Percentiles rank a stretch among this genome's conserved stretches.
phyloP scores from a whole-genome alignment of 192 early-diverging fungal genomes.

The Oehlia diaphana region DNA sequence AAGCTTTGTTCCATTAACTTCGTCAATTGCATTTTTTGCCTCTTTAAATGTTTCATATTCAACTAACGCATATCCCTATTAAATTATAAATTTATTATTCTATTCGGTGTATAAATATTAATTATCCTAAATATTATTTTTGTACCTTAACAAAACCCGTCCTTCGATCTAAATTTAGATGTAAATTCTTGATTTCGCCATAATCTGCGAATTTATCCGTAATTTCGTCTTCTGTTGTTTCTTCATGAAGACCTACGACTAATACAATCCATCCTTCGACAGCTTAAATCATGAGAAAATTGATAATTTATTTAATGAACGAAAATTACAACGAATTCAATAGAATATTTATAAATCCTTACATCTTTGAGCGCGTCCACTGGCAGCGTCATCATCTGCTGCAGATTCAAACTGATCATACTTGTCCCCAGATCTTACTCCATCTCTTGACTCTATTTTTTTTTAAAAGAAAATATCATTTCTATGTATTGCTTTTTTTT shows the following conservation, averaged over 20 bases:
- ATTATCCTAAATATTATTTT: neutral
- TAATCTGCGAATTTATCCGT: slow-evolving; percentile 85
- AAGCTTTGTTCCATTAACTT: slow-evolving; percentile 69
- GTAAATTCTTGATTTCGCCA: slow-evolving; percentile 88
- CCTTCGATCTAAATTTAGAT: slow-evolving; percentile 91
- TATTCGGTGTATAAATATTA: too few species aligned
- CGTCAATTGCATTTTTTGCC: slow-evolving; percentile 77
- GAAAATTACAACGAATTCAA: neutral
- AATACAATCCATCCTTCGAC: slow-evolving; percentile 97
- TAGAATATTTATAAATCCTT: slow-evolving; percentile 7
- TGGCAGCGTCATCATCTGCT: slow-evolving; percentile 22
- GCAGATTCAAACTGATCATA: slow-evolving; percentile 31
- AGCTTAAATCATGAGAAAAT: slow-evolving; percentile 32
- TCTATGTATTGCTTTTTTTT: too few species aligned
- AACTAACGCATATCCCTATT: slow-evolving; percentile 88
- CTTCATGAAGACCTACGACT: slow-evolving; percentile 93
- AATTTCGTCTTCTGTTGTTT: slow-evolving; percentile 89
- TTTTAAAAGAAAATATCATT: too few species aligned
- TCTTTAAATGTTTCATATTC: slow-evolving; percentile 83
- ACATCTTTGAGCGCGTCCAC: slow-evolving; percentile 24
- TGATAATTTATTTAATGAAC: neutral
- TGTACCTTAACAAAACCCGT: slow-evolving; percentile 90
- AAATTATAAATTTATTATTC: neutral
- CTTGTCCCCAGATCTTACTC: slow-evolving; percentile 22
- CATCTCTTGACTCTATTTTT: slow-evolving; percentile 24